Conservation (phyloP, 2,329 filamentous ascomycete genomes). For the Catunica adiposa region DNA sequence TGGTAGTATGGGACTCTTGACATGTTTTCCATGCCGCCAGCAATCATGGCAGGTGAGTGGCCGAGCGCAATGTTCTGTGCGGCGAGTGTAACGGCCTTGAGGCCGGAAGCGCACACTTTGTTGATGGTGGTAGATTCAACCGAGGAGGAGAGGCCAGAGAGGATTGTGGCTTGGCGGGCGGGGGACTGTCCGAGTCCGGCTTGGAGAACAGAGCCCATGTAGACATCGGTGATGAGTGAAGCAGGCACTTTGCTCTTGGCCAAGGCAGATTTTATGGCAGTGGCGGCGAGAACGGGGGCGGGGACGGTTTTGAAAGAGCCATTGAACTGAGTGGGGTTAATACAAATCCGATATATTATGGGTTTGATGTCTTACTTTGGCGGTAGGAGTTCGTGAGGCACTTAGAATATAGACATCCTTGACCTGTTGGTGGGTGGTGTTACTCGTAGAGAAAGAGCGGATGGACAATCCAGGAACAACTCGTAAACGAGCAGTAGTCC, state of each 20-base stretch:
- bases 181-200: constrained; percentile 75
- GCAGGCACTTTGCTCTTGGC: constrained; percentile 70
- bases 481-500: not conserved
- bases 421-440: constrained; percentile 45
- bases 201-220: constrained; percentile 93
- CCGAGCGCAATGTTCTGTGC: constrained; percentile 92
- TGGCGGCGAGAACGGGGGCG: constrained; percentile 75
- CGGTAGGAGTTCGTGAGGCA: constrained; percentile 75
- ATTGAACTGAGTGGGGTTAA: constrained; percentile 55
- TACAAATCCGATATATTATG: not conserved
- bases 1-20: constrained; percentile 83
- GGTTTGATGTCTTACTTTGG: constrained; percentile 43
- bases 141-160: constrained; percentile 65
- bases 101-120: constrained; percentile 90
- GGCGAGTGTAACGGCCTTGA: constrained; percentile 81
- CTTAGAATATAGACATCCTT: constrained; percentile 89
- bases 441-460: constrained; percentile 28
- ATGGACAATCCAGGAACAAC: not conserved
- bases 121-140: constrained; percentile 89
- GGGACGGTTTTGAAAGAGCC: constrained; percentile 70
- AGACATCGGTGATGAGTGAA: constrained; percentile 74
- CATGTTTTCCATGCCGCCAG: constrained; percentile 98
- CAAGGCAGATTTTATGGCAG: constrained; percentile 80
- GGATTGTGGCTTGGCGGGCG: constrained; percentile 76
- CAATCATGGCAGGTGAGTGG: constrained; percentile 71